phyloP scores from a whole-genome alignment of 2,329 filamentous ascomycete genomes.

The Sarocladium kiliense region DNA sequence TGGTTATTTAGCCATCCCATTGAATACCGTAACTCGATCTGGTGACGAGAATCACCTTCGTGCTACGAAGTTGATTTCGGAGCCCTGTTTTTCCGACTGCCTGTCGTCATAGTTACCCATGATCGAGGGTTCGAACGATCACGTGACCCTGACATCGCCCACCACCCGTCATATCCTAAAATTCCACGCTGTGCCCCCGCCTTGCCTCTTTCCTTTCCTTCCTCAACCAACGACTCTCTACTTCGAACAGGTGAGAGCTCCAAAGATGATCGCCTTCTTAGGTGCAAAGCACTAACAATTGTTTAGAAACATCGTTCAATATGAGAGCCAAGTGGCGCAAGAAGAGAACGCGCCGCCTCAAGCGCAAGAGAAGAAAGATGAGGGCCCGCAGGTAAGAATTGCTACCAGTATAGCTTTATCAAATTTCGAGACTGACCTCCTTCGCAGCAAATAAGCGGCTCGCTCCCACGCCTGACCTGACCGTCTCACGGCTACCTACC shows the following conservation, averaged over 20 bases:
- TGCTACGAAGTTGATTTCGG: neutral
- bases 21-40: neutral
- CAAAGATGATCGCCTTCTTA: neutral
- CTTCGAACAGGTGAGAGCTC: constrained; percentile 33
- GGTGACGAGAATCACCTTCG: too few relatives aligned
- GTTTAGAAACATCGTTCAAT: constrained; percentile 41
- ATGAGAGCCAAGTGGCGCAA: constrained; percentile 99
- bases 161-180: too few relatives aligned
- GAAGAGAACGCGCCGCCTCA: constrained; percentile 98
- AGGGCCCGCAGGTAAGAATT: constrained; percentile 84
- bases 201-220: constrained; percentile 21
- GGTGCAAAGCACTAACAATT: constrained; percentile 12
- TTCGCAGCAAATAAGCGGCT: constrained; percentile 61
- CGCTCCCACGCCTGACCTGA: constrained; percentile 52
- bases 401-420: neutral
- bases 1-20: too few relatives aligned
- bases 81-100: constrained; percentile 5
- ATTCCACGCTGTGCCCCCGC: neutral
- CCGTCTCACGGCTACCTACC: constrained; percentile 14
- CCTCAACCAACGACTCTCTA: constrained; percentile 34
- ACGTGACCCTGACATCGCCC: neutral
- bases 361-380: constrained; percentile 99
- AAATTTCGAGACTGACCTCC: constrained; percentile 26
- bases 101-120: neutral
- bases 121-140: too few relatives aligned